Conservation (phyloP, 1,284 basidiomycete genomes). For the Amylostereum chailletii region DNA sequence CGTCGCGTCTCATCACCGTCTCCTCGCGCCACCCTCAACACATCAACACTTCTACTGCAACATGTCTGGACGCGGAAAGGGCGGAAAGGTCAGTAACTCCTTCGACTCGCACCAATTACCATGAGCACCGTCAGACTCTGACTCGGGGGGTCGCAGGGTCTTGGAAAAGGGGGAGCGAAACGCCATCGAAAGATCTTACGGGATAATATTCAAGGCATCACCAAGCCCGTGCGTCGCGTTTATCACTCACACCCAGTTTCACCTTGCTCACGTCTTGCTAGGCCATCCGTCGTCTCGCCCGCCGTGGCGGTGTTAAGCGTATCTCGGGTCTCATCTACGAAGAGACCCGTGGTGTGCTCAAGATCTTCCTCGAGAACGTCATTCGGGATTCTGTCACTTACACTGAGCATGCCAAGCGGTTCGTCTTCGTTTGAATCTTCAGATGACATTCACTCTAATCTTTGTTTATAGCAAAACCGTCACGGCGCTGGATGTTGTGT, state of each 20-base stretch:
- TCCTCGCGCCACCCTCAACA: slow-evolving; percentile 1
- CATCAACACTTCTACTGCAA: not conserved
- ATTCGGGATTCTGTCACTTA: slow-evolving; percentile 82
- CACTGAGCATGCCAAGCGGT: slow-evolving; percentile 84
- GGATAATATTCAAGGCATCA: slow-evolving; percentile 71
- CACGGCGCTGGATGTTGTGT: slow-evolving; percentile 73
- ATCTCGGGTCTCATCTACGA: slow-evolving; percentile 81
- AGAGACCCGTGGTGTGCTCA: slow-evolving; percentile 76
- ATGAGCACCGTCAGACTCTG: slow-evolving; percentile 14
- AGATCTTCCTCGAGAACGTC: slow-evolving; percentile 65
- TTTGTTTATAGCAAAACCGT: slow-evolving; percentile 51
- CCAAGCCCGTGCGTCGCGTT: slow-evolving; percentile 31
- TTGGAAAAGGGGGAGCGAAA: slow-evolving; percentile 68
- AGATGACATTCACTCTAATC: slow-evolving; percentile 61
- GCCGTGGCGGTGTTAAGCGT: slow-evolving; percentile 81
- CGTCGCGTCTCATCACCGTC: slow-evolving; percentile 9
- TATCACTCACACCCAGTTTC: slow-evolving; percentile 15
- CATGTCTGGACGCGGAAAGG: slow-evolving; percentile 39
- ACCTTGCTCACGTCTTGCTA: slow-evolving; percentile 19
- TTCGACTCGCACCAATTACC: not conserved
- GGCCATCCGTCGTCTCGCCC: slow-evolving; percentile 78
- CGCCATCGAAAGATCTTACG: slow-evolving; percentile 66
- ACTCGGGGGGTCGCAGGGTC: slow-evolving; percentile 28
- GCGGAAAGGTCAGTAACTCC: slow-evolving; percentile 26
- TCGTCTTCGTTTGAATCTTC: slow-evolving; percentile 73